Base-by-base conservation (phyloP, 2,329 filamentous ascomycete species). In the Fusarium chlamydosporum region DNA sequence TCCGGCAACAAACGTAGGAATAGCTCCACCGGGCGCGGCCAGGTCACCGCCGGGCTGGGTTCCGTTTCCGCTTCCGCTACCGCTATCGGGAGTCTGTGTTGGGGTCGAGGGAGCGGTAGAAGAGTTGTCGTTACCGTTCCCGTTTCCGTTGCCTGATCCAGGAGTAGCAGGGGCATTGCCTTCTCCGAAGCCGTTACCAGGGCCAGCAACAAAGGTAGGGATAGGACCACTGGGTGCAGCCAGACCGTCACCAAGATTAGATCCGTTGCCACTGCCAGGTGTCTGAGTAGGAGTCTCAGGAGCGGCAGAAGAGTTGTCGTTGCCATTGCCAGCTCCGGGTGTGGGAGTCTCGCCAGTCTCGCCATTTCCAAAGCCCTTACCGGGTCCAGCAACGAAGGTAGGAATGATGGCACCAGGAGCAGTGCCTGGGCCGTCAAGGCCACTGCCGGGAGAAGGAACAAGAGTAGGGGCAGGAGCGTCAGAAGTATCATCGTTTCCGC, bases 391-490 rank as follows among this genome's bases (percentile, higher is more conserved):
- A 56, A 57, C 63, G 34, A 57, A 63, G 8, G 63, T 64, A 40
- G 63, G 63, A 11, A 64, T 41, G 11, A 54, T 27, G 6, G 41
- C 46, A 29, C 43, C 33, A 2, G 56, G 61, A 31, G 56, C 52
- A 45, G 62, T 65, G 23, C 61, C 62, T 40, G 62, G 61, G 13
- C 62, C 62, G 5, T 48, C 38, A 20, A 65, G 31, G 7, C 65
- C 65, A 45, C 53, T 67, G 15, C 64, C 64, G 9, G 64, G 65
- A 8, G 59, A 47, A 20, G 54, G 65, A 15, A 68, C 48, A 27
- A 68, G 53, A 26, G 65, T 65, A 27, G 64, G 63, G 27, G 46
- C 62, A 11, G 63, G 35, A 33, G 51, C 59, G 16, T 56, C 50
- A 13, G 60, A 62, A 18, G 31, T 34, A 26, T 13, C 45, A 31